Evolutionary conservation across 108 stramenopile genomes (phyloP).

Genomic region (Skeletonema menzelii): DNA sequence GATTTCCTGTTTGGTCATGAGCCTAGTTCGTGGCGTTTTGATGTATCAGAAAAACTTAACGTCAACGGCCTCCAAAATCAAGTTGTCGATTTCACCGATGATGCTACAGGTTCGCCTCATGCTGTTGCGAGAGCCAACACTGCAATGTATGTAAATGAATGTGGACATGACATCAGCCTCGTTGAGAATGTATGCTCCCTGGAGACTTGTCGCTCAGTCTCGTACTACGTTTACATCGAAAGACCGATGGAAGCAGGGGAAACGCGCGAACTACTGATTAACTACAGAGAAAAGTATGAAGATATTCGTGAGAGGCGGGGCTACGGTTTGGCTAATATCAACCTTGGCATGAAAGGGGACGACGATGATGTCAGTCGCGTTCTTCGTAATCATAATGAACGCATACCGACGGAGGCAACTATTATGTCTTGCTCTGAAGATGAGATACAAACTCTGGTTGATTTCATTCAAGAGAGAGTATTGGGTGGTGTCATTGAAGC

Average conservation of each 20-base stretch:
- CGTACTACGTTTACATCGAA: slow-evolving; percentile 28
- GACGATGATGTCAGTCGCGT: slow-evolving; percentile 14
- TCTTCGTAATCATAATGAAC: slow-evolving; percentile 24
- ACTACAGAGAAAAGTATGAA: slow-evolving; percentile 39
- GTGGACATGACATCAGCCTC: slow-evolving; percentile 24
- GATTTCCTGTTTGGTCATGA: slow-evolving; percentile 47
- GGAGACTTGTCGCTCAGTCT: slow-evolving; percentile 25
- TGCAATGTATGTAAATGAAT: slow-evolving; percentile 48
- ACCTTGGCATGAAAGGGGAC: slow-evolving; percentile 18
- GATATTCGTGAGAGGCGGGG: slow-evolving; percentile 31
- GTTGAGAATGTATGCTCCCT: slow-evolving; percentile 34
- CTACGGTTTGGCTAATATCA: slow-evolving; percentile 33
- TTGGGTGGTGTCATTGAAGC: slow-evolving; percentile 26
- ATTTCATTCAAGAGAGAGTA: slow-evolving; percentile 30
- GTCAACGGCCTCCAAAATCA: slow-evolving; percentile 27
- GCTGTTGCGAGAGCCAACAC: slow-evolving; percentile 18
- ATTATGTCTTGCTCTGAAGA: slow-evolving; percentile 22
- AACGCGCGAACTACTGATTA: slow-evolving; percentile 38
- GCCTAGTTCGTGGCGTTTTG: slow-evolving; percentile 38
- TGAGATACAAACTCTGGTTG: slow-evolving; percentile 8
- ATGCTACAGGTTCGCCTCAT: slow-evolving; percentile 38
- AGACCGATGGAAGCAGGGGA: slow-evolving; percentile 32
- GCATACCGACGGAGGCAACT: slow-evolving; percentile 22
- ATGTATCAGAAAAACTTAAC: slow-evolving; percentile 33
- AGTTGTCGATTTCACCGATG: slow-evolving; percentile 46